A percentile compares a stretch with the other conserved stretches of the same genome.
These are phyloP conservation scores for Trypanosoma caninum DNA, from an alignment of 208 protist species.

Conservation along the genomic window DNA sequence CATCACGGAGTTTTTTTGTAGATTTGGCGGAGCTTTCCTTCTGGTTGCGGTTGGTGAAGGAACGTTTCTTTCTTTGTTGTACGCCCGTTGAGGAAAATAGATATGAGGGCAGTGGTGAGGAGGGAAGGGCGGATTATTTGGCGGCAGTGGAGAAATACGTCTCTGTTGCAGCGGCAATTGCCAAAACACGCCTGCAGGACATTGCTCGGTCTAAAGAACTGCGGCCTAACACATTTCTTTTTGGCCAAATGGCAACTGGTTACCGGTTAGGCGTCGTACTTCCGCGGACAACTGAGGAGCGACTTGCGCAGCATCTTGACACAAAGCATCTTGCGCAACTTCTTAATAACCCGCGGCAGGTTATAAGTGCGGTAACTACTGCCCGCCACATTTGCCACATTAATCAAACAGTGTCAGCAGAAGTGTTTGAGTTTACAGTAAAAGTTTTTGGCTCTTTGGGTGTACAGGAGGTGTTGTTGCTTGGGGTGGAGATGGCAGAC, in stretches of 20 bases:
- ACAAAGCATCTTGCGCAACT: conserved; percentile 32
- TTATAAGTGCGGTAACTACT: conserved; percentile 37
- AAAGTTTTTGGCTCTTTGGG: conserved; percentile 41
- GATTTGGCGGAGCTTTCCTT: conserved; percentile 13
- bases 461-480: conserved; percentile 41
- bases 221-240: conserved; percentile 58
- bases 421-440: conserved; percentile 29
- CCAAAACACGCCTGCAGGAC: conserved; percentile 29
- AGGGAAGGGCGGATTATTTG: conserved; percentile 15
- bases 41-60: conserved; percentile 12
- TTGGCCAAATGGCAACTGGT: conserved; percentile 42
- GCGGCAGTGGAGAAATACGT: background rate
- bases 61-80: background rate
- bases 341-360: conserved; percentile 33
- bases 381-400: conserved; percentile 24
- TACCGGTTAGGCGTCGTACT: conserved; percentile 22
- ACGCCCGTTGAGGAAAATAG: background rate
- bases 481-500: conserved; percentile 34
- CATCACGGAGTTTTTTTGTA: conserved; percentile 21
- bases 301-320: conserved; percentile 38
- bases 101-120: background rate
- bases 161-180: conserved; percentile 8
- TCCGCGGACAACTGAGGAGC: background rate
- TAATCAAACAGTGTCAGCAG: conserved; percentile 2
- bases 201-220: conserved; percentile 33